These are phyloP conservation scores for Colletotrichum sp. DNA, from an alignment of 2,329 filamentous ascomycete species.

Conservation along the genomic window DNA sequence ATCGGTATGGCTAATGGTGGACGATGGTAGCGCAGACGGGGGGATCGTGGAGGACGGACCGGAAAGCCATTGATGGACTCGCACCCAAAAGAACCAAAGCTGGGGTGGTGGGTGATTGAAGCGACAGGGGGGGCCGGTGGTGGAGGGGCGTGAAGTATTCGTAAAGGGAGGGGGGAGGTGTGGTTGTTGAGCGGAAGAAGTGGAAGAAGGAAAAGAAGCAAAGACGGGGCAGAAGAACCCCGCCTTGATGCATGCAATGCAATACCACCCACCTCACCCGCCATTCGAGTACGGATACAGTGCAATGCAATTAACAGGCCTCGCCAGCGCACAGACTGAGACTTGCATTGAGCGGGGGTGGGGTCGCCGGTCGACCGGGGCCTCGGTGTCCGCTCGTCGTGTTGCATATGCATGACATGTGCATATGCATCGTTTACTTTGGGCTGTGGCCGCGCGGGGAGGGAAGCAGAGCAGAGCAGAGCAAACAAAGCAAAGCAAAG, in stretches of 20 bases:
- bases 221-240: neutral
- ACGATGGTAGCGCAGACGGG: neutral
- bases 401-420: conserved; percentile 14
- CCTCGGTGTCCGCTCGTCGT: neutral
- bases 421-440: neutral
- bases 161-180: neutral
- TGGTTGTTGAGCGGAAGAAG: neutral
- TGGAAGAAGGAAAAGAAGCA: neutral
- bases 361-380: neutral
- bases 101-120: neutral
- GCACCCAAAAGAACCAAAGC: neutral
- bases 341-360: conserved; percentile 12
- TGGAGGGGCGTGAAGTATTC: neutral
- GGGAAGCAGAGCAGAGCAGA: neutral
- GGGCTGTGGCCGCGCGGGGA: neutral
- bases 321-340: neutral
- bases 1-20: neutral
- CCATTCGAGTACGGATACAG: neutral
- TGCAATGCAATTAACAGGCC: neutral
- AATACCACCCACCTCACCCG: neutral
- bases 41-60: conserved; percentile 13
- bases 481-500: neutral
- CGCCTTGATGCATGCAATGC: neutral
- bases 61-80: conserved; percentile 6
- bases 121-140: neutral